phyloP scores from a whole-genome alignment of 805 yeast genomes.

The Candida schatavii region DNA sequence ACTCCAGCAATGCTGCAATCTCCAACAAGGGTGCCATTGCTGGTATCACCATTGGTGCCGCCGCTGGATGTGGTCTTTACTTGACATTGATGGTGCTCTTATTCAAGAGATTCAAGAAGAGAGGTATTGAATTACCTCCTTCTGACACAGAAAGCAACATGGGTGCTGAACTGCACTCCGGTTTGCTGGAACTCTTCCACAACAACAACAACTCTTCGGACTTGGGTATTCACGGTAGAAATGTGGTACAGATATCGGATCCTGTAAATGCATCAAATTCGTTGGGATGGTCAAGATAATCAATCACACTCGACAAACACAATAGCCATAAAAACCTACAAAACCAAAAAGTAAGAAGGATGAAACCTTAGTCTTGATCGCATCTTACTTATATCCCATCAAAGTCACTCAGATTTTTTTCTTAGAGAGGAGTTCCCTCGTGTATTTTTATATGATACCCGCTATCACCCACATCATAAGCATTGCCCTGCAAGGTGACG shows the following conservation, averaged over 20 bases:
- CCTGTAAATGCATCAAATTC: conserved; percentile 73
- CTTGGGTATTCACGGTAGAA: conserved; percentile 33
- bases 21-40: conserved; percentile 48
- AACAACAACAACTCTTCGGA: conserved; percentile 19
- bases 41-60: conserved; percentile 81
- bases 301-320: neutral
- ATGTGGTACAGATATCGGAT: conserved; percentile 48
- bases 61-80: conserved; percentile 70
- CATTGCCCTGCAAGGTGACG: too few species aligned
- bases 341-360: neutral
- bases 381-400: too few species aligned
- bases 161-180: conserved; percentile 21
- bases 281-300: conserved; percentile 54
- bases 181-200: conserved; percentile 27
- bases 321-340: neutral
- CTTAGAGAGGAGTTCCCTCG: neutral
- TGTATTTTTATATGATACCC: neutral
- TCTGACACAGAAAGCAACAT: conserved; percentile 39
- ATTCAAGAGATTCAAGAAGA: conserved; percentile 48
- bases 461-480: too few species aligned
- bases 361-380: too few species aligned
- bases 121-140: conserved; percentile 36
- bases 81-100: conserved; percentile 57
- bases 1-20: conserved; percentile 14
- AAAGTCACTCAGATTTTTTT: too few species aligned